Evolutionary conservation across 306 rosid genomes (phyloP).

Genomic region (Quercus parvula): DNA sequence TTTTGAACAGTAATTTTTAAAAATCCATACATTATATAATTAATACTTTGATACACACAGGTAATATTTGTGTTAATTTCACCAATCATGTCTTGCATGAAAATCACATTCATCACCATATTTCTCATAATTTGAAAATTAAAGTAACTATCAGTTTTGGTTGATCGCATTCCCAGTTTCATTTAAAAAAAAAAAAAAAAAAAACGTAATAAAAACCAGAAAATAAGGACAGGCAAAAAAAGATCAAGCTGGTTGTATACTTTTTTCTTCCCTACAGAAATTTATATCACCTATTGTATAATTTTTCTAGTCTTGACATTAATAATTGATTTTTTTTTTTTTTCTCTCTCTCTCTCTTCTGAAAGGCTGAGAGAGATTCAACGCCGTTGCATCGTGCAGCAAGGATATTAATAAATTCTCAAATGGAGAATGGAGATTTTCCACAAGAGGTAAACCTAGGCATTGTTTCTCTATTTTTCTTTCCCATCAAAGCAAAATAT

Average conservation of each 20-base stretch:
- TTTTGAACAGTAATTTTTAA: too few relatives aligned
- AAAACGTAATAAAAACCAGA: not conserved
- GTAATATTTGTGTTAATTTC: too few relatives aligned
- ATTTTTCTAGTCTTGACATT: not conserved
- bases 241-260: not conserved
- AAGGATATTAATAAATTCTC: slow-evolving; percentile 60
- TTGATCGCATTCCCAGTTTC: not conserved
- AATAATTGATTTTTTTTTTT: not conserved
- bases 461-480: too few relatives aligned
- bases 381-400: slow-evolving; percentile 76
- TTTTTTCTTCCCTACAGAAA: not conserved
- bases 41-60: too few relatives aligned
- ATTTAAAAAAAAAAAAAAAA: not conserved
- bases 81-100: too few relatives aligned
- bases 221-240: not conserved
- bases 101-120: too few relatives aligned
- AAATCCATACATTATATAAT: too few relatives aligned
- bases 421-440: slow-evolving; percentile 80
- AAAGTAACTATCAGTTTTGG: not conserved
- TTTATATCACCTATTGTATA: not conserved
- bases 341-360: not conserved
- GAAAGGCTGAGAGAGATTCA: slow-evolving; percentile 72
- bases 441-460: too few relatives aligned
- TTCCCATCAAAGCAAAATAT: too few relatives aligned
- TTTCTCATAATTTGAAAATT: not conserved